phyloP scores from a whole-genome alignment of 257 asterid species.

The Nicotiana otophora region DNA sequence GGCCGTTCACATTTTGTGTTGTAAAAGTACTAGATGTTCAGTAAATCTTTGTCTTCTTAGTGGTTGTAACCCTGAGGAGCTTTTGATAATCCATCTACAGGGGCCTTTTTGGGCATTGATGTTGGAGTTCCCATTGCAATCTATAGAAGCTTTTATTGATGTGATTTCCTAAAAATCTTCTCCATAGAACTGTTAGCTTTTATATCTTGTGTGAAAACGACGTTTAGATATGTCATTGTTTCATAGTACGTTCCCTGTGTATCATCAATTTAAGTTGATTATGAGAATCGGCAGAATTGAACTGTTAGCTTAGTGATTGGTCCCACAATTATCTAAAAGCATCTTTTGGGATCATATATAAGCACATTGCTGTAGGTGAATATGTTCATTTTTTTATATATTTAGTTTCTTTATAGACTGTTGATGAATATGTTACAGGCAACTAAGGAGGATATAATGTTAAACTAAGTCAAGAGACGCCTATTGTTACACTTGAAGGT shows the following conservation, averaged over 20 bases:
- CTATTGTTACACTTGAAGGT: not conserved
- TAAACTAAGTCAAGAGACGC: no score
- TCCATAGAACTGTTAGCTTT: not conserved
- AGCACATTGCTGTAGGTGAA: not conserved
- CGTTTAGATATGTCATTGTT: not conserved
- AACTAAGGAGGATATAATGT: not conserved
- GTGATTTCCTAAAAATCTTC: not conserved
- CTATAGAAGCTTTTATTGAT: not conserved
- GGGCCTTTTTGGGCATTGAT: not conserved
- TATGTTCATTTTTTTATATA: not conserved
- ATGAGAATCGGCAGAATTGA: not conserved
- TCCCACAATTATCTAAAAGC: not conserved
- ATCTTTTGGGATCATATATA: not conserved
- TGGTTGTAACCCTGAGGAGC: not conserved
- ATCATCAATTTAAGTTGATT: not conserved
- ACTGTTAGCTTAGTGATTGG: slow-evolving; percentile 2
- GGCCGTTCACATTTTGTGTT: slow-evolving; percentile 4
- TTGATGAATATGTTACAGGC: not conserved
- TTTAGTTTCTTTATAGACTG: not conserved
- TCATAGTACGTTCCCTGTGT: not conserved
- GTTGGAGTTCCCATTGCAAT: not conserved
- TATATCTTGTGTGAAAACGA: not conserved
- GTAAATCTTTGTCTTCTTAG: not conserved
- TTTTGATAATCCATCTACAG: not conserved
- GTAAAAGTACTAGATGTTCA: not conserved